These are phyloP conservation scores for Tolypocladium pustulatum DNA, from an alignment of 2,329 filamentous ascomycete species.

Conservation along the genomic window DNA sequence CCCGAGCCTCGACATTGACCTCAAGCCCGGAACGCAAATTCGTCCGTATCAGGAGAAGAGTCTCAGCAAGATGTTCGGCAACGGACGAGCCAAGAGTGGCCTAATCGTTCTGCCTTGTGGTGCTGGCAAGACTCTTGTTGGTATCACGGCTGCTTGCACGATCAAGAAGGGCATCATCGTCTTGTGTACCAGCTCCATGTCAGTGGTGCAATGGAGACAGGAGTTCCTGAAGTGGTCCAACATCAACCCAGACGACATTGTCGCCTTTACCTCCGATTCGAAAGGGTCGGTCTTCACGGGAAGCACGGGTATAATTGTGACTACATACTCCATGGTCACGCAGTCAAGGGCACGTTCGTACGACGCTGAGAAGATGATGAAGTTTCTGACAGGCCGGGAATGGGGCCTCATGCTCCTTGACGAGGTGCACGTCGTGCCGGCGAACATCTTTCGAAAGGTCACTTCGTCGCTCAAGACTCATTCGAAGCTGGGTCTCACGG, in stretches of 20 bases:
- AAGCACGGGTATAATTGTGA: conserved; percentile 92
- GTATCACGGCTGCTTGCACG: conserved; percentile 96
- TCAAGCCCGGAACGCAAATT: conserved; percentile 82
- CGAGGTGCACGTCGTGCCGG: conserved; percentile 95
- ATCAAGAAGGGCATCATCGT: conserved; percentile 96
- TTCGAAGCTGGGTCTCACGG: conserved; percentile 88
- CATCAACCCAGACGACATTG: conserved; percentile 82
- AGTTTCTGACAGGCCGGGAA: conserved; percentile 78
- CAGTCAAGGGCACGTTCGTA: conserved; percentile 78
- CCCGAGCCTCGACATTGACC: conserved; percentile 84
- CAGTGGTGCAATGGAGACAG: conserved; percentile 89
- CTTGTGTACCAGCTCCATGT: conserved; percentile 95
- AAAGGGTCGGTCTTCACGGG: conserved; percentile 71
- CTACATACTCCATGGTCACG: conserved; percentile 98
- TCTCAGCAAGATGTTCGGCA: conserved; percentile 98
- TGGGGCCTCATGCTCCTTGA: conserved; percentile 97
- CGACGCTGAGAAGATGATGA: conserved; percentile 95
- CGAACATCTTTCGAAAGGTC: conserved; percentile 91
- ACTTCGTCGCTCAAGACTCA: conserved; percentile 90
- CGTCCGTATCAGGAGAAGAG: conserved; percentile 95
- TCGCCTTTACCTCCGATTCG: conserved; percentile 87
- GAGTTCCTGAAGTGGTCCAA: conserved; percentile 99
- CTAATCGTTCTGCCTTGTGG: conserved; percentile 96
- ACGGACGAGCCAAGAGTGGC: conserved; percentile 90
- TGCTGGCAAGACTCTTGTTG: conserved; percentile 92